Conservation (phyloP, 2,329 filamentous ascomycete genomes). For the Pseudopyricularia javanii region DNA sequence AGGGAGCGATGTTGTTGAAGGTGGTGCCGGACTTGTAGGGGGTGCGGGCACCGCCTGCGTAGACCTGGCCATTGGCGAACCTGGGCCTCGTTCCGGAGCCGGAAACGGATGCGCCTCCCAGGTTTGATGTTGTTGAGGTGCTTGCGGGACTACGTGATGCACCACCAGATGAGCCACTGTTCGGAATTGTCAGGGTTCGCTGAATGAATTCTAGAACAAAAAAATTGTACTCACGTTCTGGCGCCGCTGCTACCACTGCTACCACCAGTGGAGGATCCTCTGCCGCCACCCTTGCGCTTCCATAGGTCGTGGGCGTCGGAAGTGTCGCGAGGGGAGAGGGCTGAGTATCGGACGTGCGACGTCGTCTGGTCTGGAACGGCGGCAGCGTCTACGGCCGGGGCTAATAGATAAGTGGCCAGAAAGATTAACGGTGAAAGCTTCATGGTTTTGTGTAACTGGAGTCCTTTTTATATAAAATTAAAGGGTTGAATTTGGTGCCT, state of each 20-base stretch:
- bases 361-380: conserved; percentile 9
- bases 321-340: background rate
- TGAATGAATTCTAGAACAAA: background rate
- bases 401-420: conserved; percentile 4
- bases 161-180: background rate
- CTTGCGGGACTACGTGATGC: background rate
- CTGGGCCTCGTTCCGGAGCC: conserved; percentile 44
- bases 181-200: background rate
- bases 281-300: conserved; percentile 50
- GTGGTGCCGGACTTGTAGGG: conserved; percentile 47
- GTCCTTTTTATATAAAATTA: background rate
- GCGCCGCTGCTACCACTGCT: conserved; percentile 4
- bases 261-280: conserved; percentile 28
- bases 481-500: background rate
- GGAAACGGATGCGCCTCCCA: conserved; percentile 38
- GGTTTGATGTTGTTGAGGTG: conserved; percentile 20
- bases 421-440: conserved; percentile 5
- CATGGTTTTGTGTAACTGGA: conserved; percentile 4
- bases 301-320: conserved; percentile 29
- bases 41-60: conserved; percentile 48
- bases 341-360: conserved; percentile 4
- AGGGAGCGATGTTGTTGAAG: conserved; percentile 37
- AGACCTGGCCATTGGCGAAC: conserved; percentile 53
- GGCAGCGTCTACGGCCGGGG: conserved; percentile 9
- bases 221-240: background rate